Conservation (phyloP, 768 basidiomycete genomes). For the Russula foetens region DNA sequence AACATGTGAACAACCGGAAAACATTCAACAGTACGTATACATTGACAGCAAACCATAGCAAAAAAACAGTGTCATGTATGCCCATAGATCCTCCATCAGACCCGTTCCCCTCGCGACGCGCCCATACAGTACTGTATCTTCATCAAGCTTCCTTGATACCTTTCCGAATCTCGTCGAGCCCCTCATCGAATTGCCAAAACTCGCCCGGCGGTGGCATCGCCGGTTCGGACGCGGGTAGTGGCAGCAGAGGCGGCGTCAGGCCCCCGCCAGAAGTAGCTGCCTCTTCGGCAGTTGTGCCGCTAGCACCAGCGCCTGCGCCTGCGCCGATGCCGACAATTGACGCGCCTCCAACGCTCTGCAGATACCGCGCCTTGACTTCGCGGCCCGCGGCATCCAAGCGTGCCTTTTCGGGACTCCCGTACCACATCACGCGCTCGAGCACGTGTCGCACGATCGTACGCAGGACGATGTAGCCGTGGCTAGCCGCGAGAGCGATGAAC, state of each 20-base stretch:
- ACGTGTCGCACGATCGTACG: conserved; percentile 55
- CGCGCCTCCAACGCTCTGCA: conserved; percentile 27
- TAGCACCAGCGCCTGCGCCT: conserved; percentile 17
- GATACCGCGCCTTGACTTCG: conserved; percentile 39
- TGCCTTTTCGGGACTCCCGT: conserved; percentile 57
- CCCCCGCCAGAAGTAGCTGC: neutral
- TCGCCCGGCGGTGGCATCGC: conserved; percentile 10
- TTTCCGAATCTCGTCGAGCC: conserved; percentile 61
- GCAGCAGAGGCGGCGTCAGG: neutral
- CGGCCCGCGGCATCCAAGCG: conserved; percentile 49
- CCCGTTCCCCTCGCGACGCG: too few relatives aligned
- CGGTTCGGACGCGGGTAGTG: neutral
- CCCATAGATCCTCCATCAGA: too few relatives aligned
- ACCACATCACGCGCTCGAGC: conserved; percentile 72
- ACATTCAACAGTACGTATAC: too few relatives aligned
- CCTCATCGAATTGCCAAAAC: conserved; percentile 73
- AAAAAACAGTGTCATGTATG: too few relatives aligned
- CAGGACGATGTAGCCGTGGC: conserved; percentile 75
- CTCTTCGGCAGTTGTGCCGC: neutral
- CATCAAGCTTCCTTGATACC: conserved; percentile 44
- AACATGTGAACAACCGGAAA: neutral
- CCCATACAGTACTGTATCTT: too few relatives aligned
- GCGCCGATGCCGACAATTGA: conserved; percentile 9
- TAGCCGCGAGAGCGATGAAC: conserved; percentile 67
- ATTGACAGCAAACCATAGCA: too few relatives aligned